Evolutionary conservation across 2,329 filamentous ascomycete genomes (phyloP), one percentile per base, ranked within the genome.

Genomic region (Monilinia fructicola): DNA sequence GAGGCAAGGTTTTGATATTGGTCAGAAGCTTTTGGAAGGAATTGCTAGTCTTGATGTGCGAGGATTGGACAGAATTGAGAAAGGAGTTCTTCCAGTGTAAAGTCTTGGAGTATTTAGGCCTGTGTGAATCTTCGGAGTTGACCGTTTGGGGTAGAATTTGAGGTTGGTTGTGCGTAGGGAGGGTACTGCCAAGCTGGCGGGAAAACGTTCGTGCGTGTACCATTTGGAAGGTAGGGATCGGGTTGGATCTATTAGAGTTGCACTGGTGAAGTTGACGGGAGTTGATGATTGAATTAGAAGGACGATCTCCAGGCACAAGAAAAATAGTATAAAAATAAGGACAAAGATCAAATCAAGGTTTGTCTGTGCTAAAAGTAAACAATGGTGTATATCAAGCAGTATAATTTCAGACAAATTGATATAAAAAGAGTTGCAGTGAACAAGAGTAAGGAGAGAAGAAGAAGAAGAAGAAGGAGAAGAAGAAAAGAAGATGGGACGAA

Each of bases 141-240:
- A 60, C 35, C 14, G 48, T 60, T 38, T 60, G 56, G 38, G 56
- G 56, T 18, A 44, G 56, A 16, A 48, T 11, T n/a, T 60, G 56
- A 38, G 56, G 56, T 50, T 60, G 56, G 14, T 60, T 60, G 56
- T 60, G 56, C 28, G 28, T 60, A 50, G 56, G 56, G 44, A 60
- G 56, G 7, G 56, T 38, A 38, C 12, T 50, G 56, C 56, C 42
- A 6, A 60, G 28, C 56, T 60, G 56, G 56, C 56, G 56, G 28
- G 56, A 60, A 23, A 60, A 48, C 11, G 56, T 60, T 28, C 56
- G 56, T 50, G 56, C 56, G 42, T 48, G 56, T 48, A 50, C 42
- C 56, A 60, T 60, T 48, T 42, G 21, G n/a, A 48, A 60, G 42
- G 42, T 23, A 35, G 12, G 11, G 28, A 46, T 16, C 6, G 28